Base-by-base conservation (phyloP, 306 rosid genomes). In the Senna tora region DNA sequence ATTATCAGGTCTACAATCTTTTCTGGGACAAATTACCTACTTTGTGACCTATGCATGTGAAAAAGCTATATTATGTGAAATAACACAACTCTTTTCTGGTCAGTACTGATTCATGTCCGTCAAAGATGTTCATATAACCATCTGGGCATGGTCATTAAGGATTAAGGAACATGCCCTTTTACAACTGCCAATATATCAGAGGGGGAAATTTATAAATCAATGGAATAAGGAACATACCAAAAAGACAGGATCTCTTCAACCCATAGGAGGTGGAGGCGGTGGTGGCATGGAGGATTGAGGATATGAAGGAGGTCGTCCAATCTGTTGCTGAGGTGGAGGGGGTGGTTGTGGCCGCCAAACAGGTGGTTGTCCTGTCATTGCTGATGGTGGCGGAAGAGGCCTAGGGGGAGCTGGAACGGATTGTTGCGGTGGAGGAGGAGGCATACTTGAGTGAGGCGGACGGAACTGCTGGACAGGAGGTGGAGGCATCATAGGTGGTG, bases 261-360 rank as follows among this genome's bases (percentile, higher is more conserved):
- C 73, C 69, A 74, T 49, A 54, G 84, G 93, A 21, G 84, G 90
- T 4, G 73, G 91, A 19, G 75, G 81, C 0, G 89, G 97, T 0
- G 90, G 91, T 12, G 78, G 92, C 88, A 93, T 87, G 55, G 90
- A 82, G 28, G 82, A 64, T 32, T 85, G 90, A 54, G 73, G 90
- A 83, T 85, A 83, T 34, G 58, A 17, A 49, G 69, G 76, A 33
- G 94, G 96, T 69, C 87, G 83, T 42, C 82, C 84, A 9, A 73
- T 83, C 45, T 81, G 90, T 67, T 84, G 96, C 77, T 87, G 96
- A 2, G 59, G 75, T 11, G 75, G 82, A 9, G 87, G 90, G 4
- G 96, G 96, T 1, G 96, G 97, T 0, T 85, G 95, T 4, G 92
- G 96, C 32, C 90, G 85, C 99, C 99, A 91, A 55, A 85, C 59